Conservation (phyloP, 345 rosid genomes). For the Erucastrum elatum region DNA sequence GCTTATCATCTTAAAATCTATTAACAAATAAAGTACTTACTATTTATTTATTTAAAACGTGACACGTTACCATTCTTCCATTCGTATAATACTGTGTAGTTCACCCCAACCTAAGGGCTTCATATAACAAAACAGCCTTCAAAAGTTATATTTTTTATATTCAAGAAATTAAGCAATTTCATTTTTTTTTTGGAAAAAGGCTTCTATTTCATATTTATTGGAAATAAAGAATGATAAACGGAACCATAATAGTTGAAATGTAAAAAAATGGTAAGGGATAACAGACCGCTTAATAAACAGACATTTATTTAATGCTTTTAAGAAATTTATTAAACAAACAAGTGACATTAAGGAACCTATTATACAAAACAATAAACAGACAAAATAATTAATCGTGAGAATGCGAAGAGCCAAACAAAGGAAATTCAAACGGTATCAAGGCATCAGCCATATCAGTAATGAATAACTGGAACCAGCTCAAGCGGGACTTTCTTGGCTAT, state of each 20-base stretch:
- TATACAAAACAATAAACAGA: background rate
- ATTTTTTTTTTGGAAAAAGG: too few species aligned
- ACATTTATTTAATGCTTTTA: background rate
- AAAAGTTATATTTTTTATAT: too few species aligned
- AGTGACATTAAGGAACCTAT: background rate
- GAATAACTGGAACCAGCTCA: constrained; percentile 17
- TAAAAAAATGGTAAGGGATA: background rate
- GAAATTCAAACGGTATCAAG: background rate
- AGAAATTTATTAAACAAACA: background rate
- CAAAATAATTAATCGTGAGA: background rate
- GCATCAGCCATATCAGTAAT: background rate
- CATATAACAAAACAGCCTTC: background rate
- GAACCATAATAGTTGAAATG: background rate
- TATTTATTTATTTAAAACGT: background rate
- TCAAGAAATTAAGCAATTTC: background rate
- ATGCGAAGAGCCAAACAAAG: background rate
- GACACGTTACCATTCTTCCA: background rate
- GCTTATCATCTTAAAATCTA: background rate
- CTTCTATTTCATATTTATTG: background rate
- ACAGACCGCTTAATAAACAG: background rate
- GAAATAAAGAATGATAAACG: background rate
- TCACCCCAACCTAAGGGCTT: background rate
- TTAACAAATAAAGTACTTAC: background rate
- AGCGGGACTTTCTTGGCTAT: constrained; percentile 27
- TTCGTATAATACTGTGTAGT: background rate